Conservation (phyloP, 805 yeast species). For the Candida saitoana region DNA sequence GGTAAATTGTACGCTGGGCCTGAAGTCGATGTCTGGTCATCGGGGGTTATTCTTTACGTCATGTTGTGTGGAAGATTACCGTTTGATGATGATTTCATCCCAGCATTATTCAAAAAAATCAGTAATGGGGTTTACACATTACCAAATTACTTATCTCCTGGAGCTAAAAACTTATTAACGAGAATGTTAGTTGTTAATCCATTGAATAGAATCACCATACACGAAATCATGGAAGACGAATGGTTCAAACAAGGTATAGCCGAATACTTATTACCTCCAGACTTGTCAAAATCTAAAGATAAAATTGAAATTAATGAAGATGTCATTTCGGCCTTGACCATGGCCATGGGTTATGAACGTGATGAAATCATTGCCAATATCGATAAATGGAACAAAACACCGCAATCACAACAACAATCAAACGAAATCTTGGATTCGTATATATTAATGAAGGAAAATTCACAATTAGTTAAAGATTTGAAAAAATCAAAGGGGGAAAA, state of each 20-base stretch:
- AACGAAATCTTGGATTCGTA: slow-evolving; percentile 87
- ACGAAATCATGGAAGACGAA: slow-evolving; percentile 87
- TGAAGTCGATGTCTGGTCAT: slow-evolving; percentile 96
- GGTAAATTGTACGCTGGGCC: slow-evolving; percentile 97
- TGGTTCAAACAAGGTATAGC: slow-evolving; percentile 86
- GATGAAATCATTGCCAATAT: slow-evolving; percentile 78
- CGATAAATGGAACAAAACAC: slow-evolving; percentile 42
- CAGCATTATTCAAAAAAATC: slow-evolving; percentile 88
- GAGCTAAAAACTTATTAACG: slow-evolving; percentile 78
- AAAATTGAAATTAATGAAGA: slow-evolving; percentile 63
- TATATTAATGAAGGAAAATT: slow-evolving; percentile 75
- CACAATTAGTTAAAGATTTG: slow-evolving; percentile 61
- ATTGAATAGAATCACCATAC: slow-evolving; percentile 85
- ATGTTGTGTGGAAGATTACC: slow-evolving; percentile 96
- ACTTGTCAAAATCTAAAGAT: slow-evolving; percentile 32
- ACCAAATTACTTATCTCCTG: slow-evolving; percentile 80
- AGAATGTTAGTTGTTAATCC: slow-evolving; percentile 95
- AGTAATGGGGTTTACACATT: slow-evolving; percentile 88
- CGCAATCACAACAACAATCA: slow-evolving; percentile 26
- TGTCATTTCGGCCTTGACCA: slow-evolving; percentile 67
- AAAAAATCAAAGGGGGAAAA: slow-evolving; percentile 49
- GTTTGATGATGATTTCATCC: slow-evolving; percentile 93
- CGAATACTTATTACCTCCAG: slow-evolving; percentile 69
- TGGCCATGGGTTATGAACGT: slow-evolving; percentile 84
- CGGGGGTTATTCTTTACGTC: slow-evolving; percentile 91